These are phyloP conservation scores for Atractiella rhizophila DNA, from an alignment of 768 basidiomycete genomes.

Conservation along the genomic window DNA sequence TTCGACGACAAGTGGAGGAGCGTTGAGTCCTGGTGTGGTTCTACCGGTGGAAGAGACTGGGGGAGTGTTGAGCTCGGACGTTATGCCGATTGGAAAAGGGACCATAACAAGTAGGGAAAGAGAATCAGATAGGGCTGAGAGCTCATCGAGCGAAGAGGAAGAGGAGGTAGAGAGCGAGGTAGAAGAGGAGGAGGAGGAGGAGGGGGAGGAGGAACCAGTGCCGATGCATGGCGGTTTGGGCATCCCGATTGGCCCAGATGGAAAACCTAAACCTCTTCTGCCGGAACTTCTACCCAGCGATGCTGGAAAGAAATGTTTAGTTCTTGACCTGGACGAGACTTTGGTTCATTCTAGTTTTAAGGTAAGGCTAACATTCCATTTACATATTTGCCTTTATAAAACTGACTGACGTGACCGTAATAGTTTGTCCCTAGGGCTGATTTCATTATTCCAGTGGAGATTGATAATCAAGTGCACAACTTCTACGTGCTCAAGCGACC, in stretches of 20 bases:
- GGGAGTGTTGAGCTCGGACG: too few species aligned
- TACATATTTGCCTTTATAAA: too few species aligned
- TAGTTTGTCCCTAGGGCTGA: conserved; percentile 85
- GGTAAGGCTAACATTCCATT: conserved; percentile 32
- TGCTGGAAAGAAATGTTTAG: conserved; percentile 73
- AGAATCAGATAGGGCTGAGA: too few species aligned
- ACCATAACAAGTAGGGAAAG: too few species aligned
- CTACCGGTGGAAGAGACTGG: too few species aligned
- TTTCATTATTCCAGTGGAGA: conserved; percentile 96
- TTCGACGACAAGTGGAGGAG: too few species aligned
- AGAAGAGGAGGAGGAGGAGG: too few species aligned
- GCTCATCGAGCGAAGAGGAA: background rate
- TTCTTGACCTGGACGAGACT: conserved; percentile 91
- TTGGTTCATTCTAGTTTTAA: conserved; percentile 95
- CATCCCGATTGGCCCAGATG: conserved; percentile 86
- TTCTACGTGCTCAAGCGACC: conserved; percentile 98
- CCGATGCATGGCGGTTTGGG: conserved; percentile 41
- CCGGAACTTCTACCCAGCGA: conserved; percentile 59
- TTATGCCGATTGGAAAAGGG: too few species aligned
- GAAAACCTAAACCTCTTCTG: conserved; percentile 54
- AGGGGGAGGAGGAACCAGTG: conserved; percentile 15
- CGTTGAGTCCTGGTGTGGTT: too few species aligned
- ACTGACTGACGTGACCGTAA: background rate
- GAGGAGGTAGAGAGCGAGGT: conserved; percentile 7
- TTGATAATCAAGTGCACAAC: conserved; percentile 94